phyloP scores from a whole-genome alignment of 2,329 filamentous ascomycete genomes.

The Fusarium sp. region DNA sequence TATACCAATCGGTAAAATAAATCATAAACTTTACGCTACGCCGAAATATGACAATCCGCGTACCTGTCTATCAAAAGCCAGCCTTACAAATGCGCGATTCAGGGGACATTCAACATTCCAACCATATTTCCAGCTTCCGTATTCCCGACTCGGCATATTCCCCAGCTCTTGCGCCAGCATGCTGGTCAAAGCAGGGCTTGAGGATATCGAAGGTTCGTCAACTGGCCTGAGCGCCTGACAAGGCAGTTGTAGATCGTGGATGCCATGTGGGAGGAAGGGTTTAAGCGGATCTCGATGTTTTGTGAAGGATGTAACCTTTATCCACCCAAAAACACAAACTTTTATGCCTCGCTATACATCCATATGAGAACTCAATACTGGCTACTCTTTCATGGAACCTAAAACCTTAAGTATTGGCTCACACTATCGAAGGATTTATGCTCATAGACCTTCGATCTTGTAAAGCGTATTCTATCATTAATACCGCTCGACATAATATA shows the following conservation, averaged over 20 bases:
- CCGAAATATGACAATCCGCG: neutral
- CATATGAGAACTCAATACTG: neutral
- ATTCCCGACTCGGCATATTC: conserved; percentile 1
- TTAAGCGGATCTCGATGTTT: conserved; percentile 16
- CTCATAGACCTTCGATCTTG: neutral
- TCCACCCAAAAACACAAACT: neutral
- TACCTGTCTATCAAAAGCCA: neutral
- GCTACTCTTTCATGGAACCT: neutral
- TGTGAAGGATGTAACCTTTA: conserved; percentile 4
- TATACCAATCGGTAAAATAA: neutral
- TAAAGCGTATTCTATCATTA: neutral
- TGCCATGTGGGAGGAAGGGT: conserved; percentile 3
- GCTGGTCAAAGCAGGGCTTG: neutral
- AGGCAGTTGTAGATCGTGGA: neutral
- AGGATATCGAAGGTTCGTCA: neutral
- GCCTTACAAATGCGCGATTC: neutral
- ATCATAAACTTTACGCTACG: neutral
- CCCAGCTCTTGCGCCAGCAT: neutral
- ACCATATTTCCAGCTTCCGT: neutral
- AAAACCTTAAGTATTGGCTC: neutral
- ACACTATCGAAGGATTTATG: neutral
- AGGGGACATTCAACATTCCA: neutral
- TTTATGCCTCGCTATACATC: neutral
- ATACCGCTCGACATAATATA: neutral
- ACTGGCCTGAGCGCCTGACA: conserved; percentile 15